Evolutionary conservation across 441 rosid genomes (phyloP), one percentile per base, ranked within the genome.

Genomic region (Arabidopsis hybrid): DNA sequence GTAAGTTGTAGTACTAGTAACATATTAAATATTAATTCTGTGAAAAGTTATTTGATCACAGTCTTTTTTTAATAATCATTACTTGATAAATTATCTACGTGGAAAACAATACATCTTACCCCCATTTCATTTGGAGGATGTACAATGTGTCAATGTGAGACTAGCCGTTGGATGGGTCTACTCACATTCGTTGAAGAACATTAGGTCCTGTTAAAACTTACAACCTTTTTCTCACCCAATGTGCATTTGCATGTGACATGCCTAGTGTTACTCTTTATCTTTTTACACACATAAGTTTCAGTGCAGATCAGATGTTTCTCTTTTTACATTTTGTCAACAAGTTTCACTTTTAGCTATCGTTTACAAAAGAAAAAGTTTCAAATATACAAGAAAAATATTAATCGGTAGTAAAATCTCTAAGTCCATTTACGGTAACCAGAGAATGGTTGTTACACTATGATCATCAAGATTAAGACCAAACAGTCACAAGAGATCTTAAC

Each of bases 371-470:
- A 29, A 29, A 29, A 29, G 32, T 29, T 29, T 3, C 32, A 29
- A 4, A 31, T 31, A 31, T 31, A 31, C 32, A 31, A 31, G 5
- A 31, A 31, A 31, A 31, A 31, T 4, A 0, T 31, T 31, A 4
- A 31, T 31, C 32, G 32, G 32, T 4, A 31, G 32, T 31, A 21
- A 31, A 31, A 31, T 31, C 32, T 31, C 32, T 31, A 21, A 31
- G 32, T 31, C 32, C 4, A 31, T 31, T 31, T 31, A 31, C 32
- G 32, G 32, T 31, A 31, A 31, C 32, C 32, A 31, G 32, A 31
- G 32, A 31, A 36, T 60, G 49, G 67, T 68, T 36, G 79, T 69
- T 75, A 34, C 64, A 72, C 64, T 58, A 59, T 35, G 65, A 71
- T 6, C 5, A 60, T 60, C 46, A 36, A 61, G 21, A 60, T 32